These are phyloP conservation scores for Thielaviopsis populi DNA, from an alignment of 2,329 filamentous ascomycete genomes.

Conservation along the genomic window DNA sequence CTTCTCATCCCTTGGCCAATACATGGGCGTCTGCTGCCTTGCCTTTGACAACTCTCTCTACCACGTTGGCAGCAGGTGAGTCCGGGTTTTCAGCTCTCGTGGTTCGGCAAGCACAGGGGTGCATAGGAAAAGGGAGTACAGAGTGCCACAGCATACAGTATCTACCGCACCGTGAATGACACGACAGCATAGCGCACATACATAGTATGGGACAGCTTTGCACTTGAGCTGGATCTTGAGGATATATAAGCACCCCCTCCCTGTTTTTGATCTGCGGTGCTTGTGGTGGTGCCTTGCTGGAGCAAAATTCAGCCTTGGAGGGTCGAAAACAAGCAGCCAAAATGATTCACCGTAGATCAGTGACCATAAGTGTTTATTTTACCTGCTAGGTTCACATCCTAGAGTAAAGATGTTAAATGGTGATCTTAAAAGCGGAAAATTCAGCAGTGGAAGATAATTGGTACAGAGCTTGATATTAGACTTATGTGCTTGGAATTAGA, in stretches of 20 bases:
- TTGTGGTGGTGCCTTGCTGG: not conserved
- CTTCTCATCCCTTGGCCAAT: not conserved
- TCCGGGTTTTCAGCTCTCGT: constrained; percentile 1
- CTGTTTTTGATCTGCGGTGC: not conserved
- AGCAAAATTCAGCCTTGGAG: not conserved
- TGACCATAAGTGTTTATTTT: not conserved
- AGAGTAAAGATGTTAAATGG: not conserved
- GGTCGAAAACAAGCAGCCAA: not conserved
- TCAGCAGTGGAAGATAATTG: not conserved
- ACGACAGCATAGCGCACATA: not conserved
- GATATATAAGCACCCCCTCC: not conserved
- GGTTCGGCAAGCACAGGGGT: not conserved
- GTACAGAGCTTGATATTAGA: not conserved
- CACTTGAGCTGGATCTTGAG: not conserved
- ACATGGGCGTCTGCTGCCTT: not conserved
- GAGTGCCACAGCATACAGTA: not conserved
- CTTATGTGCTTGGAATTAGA: not conserved
- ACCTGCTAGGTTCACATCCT: not conserved
- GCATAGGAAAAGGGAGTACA: not conserved
- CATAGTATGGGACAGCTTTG: not conserved
- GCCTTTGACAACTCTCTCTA: not conserved
- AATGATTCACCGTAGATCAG: not conserved
- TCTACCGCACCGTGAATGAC: not conserved
- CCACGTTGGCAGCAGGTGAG: not conserved
- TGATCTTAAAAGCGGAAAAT: not conserved